These are phyloP conservation scores for Beta vulgaris DNA, from an alignment of 148 eudicot species.

Conservation along the genomic window DNA sequence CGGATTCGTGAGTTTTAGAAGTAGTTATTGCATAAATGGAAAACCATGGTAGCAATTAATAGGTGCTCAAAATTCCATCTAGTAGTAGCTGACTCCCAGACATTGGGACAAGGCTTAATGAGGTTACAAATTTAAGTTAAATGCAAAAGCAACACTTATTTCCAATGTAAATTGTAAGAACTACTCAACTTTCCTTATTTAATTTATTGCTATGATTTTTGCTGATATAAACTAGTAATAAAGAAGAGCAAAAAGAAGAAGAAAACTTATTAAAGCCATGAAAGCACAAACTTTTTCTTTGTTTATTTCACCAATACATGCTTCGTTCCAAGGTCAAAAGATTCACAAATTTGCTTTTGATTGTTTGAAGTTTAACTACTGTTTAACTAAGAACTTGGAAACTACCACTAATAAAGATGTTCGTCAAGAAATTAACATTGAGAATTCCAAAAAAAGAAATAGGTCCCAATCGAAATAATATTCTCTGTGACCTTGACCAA, in stretches of 20 bases:
- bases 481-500: background rate
- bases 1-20: no score
- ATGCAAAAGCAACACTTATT: constrained; percentile 19
- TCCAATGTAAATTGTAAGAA: constrained; percentile 17
- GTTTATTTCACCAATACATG: constrained; percentile 6
- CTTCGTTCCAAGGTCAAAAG: constrained; percentile 31
- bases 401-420: background rate
- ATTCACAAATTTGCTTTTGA: constrained; percentile 12
- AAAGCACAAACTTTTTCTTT: background rate
- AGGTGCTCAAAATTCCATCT: constrained; percentile 28
- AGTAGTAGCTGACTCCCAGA: constrained; percentile 29
- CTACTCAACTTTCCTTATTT: constrained; percentile 10
- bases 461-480: background rate
- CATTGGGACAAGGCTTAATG: constrained; percentile 31
- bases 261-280: background rate
- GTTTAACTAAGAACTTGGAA: constrained; percentile 13
- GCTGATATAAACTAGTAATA: background rate
- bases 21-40: background rate
- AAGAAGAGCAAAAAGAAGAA: constrained; percentile 1
- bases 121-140: constrained; percentile 17
- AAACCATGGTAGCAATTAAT: constrained; percentile 17
- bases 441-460: constrained; percentile 2
- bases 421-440: background rate
- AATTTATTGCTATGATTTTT: background rate
- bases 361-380: constrained; percentile 8